Conservation (phyloP, 768 basidiomycete species). For the Russula earlei region DNA sequence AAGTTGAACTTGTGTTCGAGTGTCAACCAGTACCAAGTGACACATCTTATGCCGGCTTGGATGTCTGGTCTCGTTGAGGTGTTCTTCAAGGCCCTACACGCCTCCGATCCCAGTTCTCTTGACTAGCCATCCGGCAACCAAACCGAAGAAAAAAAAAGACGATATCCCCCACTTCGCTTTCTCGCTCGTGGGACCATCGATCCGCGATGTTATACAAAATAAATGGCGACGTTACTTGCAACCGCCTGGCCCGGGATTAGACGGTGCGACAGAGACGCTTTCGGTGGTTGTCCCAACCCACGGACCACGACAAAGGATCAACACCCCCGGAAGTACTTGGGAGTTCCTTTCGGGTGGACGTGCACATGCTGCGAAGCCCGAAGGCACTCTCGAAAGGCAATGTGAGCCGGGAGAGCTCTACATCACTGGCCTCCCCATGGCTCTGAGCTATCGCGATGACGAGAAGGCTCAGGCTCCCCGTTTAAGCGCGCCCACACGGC, state of each 20-base stretch:
- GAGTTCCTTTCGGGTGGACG: conserved; percentile 39
- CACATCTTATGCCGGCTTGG: conserved; percentile 17
- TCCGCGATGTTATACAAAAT: conserved; percentile 28
- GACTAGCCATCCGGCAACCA: conserved; percentile 24
- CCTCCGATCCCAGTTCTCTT: conserved; percentile 25
- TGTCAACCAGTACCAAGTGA: conserved; percentile 27
- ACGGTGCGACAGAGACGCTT: conserved; percentile 61
- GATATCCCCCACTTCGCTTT: conserved; percentile 23
- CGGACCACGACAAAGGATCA: conserved; percentile 38
- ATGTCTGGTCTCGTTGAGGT: neutral
- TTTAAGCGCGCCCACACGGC: neutral
- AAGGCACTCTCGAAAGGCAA: conserved; percentile 42
- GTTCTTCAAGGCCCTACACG: conserved; percentile 18
- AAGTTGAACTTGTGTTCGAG: conserved; percentile 28
- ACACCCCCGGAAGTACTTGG: conserved; percentile 41
- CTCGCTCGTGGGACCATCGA: conserved; percentile 27
- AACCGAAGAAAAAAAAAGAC: conserved; percentile 24
- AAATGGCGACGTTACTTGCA: conserved; percentile 42
- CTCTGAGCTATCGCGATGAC: conserved; percentile 41
- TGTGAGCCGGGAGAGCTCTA: conserved; percentile 52
- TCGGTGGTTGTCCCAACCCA: conserved; percentile 44
- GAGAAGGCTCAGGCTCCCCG: conserved; percentile 41
- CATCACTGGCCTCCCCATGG: conserved; percentile 33
- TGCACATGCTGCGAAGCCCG: conserved; percentile 41
- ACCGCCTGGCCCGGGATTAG: conserved; percentile 44